A percentile compares a stretch with the other conserved stretches of the same genome.
phyloP scores from a whole-genome alignment of 2,329 filamentous ascomycete genomes.

The Trichophyton schoenleinii region DNA sequence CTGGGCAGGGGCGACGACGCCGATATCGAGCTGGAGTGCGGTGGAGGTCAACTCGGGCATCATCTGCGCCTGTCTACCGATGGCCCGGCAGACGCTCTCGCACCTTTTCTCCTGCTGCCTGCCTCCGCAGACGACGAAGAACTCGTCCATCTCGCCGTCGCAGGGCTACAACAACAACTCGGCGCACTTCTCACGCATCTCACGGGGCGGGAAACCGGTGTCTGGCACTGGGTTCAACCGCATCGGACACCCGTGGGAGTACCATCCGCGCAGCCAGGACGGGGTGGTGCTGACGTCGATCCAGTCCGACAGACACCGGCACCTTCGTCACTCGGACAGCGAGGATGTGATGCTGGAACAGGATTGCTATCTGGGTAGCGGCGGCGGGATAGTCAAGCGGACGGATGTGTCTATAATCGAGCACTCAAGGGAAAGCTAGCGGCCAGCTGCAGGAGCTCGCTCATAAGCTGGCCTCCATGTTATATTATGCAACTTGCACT shows the following conservation, averaged over 20 bases:
- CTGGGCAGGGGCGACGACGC: conserved; percentile 1
- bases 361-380: neutral
- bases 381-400: conserved; percentile 6
- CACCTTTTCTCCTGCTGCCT: conserved; percentile 1
- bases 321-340: conserved; percentile 6
- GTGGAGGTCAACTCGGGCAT: conserved; percentile 27
- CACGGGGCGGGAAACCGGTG: neutral
- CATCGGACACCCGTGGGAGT: conserved; percentile 1
- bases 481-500: neutral
- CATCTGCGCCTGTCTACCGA: conserved; percentile 26
- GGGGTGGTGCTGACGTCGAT: conserved; percentile 8
- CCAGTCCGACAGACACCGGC: conserved; percentile 2
- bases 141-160: neutral
- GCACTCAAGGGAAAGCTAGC: neutral
- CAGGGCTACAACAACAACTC: neutral
- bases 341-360: conserved; percentile 6
- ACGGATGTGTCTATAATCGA: conserved; percentile 8
- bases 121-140: neutral
- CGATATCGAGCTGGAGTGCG: conserved; percentile 20
- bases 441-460: neutral
- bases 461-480: neutral
- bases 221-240: neutral
- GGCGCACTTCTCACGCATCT: neutral
- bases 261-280: neutral
- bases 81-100: conserved; percentile 10